phyloP scores from a whole-genome alignment of 495 filamentous ascomycete genomes.

The Letharia columbiana region DNA sequence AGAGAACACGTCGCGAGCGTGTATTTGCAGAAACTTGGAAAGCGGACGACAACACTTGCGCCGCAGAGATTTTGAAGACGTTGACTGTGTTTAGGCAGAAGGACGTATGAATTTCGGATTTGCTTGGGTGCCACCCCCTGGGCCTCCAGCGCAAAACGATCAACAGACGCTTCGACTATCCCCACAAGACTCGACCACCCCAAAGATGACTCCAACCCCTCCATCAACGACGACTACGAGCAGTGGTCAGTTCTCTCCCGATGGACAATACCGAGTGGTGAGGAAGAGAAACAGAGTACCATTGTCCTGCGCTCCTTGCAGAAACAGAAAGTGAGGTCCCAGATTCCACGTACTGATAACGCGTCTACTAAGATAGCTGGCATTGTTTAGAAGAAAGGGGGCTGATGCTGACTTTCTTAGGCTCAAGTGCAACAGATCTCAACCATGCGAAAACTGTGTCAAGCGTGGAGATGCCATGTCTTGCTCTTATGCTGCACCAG shows the following conservation, averaged over 20 bases:
- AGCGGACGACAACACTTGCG: slow-evolving; percentile 5
- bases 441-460: slow-evolving; percentile 92
- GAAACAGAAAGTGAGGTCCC: slow-evolving; percentile 78
- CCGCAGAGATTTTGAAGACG: background rate
- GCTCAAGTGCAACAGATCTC: slow-evolving; percentile 86
- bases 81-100: background rate
- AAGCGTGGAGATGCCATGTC: slow-evolving; percentile 76
- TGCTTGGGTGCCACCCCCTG: slow-evolving; percentile 6
- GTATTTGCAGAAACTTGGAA: background rate
- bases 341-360: slow-evolving; percentile 24
- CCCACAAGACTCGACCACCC: slow-evolving; percentile 11
- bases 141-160: slow-evolving; percentile 8
- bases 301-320: slow-evolving; percentile 86
- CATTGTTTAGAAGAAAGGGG: background rate
- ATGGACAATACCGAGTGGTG: slow-evolving; percentile 79
- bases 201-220: slow-evolving; percentile 75
- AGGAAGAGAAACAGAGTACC: slow-evolving; percentile 92
- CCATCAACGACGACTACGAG: slow-evolving; percentile 78
- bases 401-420: slow-evolving; percentile 34
- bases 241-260: slow-evolving; percentile 67
- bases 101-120: slow-evolving; percentile 13
- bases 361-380: background rate
- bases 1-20: background rate
- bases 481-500: slow-evolving; percentile 82
- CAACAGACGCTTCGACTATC: slow-evolving; percentile 10